A percentile compares a stretch with the other conserved stretches of the same genome.
phyloP scores from a whole-genome alignment of 2,329 filamentous ascomycete genomes.

The Mycosphaerella arachidis region DNA sequence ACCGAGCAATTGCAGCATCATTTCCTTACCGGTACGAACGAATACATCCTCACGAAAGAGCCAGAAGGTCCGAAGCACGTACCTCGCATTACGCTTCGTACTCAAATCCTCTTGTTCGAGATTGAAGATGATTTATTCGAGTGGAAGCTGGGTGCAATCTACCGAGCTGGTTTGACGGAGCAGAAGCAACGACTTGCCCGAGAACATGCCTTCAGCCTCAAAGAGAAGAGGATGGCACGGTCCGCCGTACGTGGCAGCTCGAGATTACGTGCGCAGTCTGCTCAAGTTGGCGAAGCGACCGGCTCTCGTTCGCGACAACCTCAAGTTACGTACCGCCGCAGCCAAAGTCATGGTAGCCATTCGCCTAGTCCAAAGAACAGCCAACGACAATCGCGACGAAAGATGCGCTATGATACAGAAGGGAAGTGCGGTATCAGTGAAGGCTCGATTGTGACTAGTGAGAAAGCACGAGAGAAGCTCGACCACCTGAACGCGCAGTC shows the following conservation, averaged over 20 bases:
- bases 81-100: slow-evolving; percentile 77
- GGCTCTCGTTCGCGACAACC: slow-evolving; percentile 29
- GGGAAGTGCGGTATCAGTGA: slow-evolving; percentile 68
- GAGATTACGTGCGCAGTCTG: slow-evolving; percentile 51
- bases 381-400: slow-evolving; percentile 28
- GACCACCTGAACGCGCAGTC: slow-evolving; percentile 79
- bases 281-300: slow-evolving; percentile 41
- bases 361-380: slow-evolving; percentile 22
- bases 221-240: slow-evolving; percentile 79
- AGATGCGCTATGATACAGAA: slow-evolving; percentile 73
- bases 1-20: slow-evolving; percentile 88
- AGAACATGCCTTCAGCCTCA: slow-evolving; percentile 83
- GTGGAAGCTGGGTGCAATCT: slow-evolving; percentile 94
- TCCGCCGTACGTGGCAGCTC: slow-evolving; percentile 47
- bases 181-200: slow-evolving; percentile 85
- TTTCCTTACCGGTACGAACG: slow-evolving; percentile 80
- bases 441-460: slow-evolving; percentile 65
- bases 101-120: slow-evolving; percentile 80
- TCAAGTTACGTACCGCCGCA: slow-evolving; percentile 33
- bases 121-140: slow-evolving; percentile 95
- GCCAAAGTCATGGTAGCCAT: slow-evolving; percentile 34
- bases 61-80: slow-evolving; percentile 83
- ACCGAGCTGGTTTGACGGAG: slow-evolving; percentile 80
- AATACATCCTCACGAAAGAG: slow-evolving; percentile 80
- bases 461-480: slow-evolving; percentile 71